These are phyloP conservation scores for Lentinus polychrous DNA, from an alignment of 1,284 basidiomycete species.

Conservation along the genomic window DNA sequence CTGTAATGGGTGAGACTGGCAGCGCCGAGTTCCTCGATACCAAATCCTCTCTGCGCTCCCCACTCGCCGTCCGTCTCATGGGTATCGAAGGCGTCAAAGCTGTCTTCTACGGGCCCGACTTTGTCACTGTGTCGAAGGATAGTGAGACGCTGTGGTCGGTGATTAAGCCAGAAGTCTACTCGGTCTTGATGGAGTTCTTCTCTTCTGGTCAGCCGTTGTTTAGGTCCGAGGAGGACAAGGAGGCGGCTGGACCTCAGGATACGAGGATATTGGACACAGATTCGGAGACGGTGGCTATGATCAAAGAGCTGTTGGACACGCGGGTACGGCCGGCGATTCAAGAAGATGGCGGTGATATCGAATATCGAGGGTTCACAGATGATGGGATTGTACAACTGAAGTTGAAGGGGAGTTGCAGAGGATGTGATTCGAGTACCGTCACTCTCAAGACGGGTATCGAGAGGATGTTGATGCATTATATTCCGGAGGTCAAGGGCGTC, in stretches of 20 bases:
- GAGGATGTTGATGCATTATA: slow-evolving; percentile 98
- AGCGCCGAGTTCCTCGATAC: slow-evolving; percentile 94
- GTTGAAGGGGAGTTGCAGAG: slow-evolving; percentile 94
- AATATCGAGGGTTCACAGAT: slow-evolving; percentile 72
- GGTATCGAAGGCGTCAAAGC: slow-evolving; percentile 85
- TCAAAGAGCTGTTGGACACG: slow-evolving; percentile 95
- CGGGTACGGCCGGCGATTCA: slow-evolving; percentile 94
- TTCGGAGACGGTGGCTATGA: slow-evolving; percentile 98
- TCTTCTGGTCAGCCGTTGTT: slow-evolving; percentile 85
- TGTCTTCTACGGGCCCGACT: slow-evolving; percentile 97
- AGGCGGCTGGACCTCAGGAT: slow-evolving; percentile 84
- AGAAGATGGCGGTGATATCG: slow-evolving; percentile 90
- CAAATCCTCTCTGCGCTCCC: slow-evolving; percentile 76
- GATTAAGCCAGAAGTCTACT: slow-evolving; percentile 97
- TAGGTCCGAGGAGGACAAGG: slow-evolving; percentile 69
- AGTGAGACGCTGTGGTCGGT: slow-evolving; percentile 82
- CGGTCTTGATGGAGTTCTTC: slow-evolving; percentile 97
- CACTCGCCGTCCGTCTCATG: slow-evolving; percentile 89
- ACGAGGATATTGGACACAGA: slow-evolving; percentile 95
- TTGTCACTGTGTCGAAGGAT: slow-evolving; percentile 95
- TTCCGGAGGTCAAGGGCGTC: slow-evolving; percentile 96
- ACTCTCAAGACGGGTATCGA: slow-evolving; percentile 96
- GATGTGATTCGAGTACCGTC: slow-evolving; percentile 89
- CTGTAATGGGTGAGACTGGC: slow-evolving; percentile 74
- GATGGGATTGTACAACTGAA: slow-evolving; percentile 66